Conservation (phyloP, 2,329 filamentous ascomycete species). For the Dothidotthia symphoricarpi region DNA sequence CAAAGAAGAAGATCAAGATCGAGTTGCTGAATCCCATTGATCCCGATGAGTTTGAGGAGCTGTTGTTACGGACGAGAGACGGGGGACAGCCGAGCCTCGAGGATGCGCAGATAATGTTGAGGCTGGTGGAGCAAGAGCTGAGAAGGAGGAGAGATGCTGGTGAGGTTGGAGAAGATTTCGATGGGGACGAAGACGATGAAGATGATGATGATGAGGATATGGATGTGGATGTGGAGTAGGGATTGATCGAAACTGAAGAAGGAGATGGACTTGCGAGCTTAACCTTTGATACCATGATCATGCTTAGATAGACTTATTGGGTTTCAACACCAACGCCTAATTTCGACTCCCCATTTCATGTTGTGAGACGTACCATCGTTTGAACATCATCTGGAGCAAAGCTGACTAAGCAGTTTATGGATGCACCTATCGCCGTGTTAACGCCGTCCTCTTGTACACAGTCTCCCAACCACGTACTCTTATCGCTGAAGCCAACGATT, state of each 20-base stretch:
- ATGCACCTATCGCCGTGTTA: conserved; percentile 2
- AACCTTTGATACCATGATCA: conserved; percentile 1
- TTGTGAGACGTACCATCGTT: not conserved
- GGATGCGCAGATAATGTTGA: conserved; percentile 20
- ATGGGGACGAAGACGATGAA: no score
- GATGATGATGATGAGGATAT: no score
- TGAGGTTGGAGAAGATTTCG: conserved; percentile 1
- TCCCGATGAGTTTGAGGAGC: conserved; percentile 18
- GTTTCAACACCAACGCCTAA: conserved; percentile 18
- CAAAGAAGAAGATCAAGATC: conserved; percentile 16
- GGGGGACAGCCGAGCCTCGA: conserved; percentile 16
- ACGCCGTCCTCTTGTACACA: conserved; percentile 4
- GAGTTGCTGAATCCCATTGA: conserved; percentile 18
- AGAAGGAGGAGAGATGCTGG: conserved; percentile 7
- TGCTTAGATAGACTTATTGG: conserved; percentile 13
- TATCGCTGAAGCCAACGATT: conserved; percentile 1
- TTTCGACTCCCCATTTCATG: not conserved
- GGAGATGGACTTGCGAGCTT: no score
- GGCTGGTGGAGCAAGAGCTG: conserved; percentile 16
- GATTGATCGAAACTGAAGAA: no score
- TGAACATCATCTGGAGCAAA: not conserved
- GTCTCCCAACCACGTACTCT: conserved; percentile 3
- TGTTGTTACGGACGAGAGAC: conserved; percentile 17
- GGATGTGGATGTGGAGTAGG: no score
- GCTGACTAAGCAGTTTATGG: conserved; percentile 15